Evolutionary conservation across 2,329 filamentous ascomycete genomes (phyloP), one percentile per base, ranked within the genome.

Genomic region (Verticillium nonalfalfae): DNA sequence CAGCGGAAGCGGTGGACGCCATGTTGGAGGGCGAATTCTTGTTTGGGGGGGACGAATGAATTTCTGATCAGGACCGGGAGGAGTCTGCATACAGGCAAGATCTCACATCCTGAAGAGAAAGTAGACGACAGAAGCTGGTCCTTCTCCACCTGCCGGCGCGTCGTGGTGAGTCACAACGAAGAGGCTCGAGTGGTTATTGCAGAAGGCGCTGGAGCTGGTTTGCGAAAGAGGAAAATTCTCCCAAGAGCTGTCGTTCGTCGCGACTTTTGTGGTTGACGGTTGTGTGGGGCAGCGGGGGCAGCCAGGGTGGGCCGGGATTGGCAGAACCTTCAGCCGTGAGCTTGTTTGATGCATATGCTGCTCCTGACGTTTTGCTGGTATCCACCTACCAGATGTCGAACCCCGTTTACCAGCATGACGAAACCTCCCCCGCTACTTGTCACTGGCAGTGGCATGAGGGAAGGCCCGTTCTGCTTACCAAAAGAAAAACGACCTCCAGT

Each of bases 31-130:
- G 18, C 31, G 26, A 21, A 15, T 58, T 58, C 26, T 31, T 31
- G 21, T 21, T 31, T 4, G 26, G 4, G 26, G 26, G 60, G 57
- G 35, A 61, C 33, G 38, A 33, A 4, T 38, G 31, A 26, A 54
- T 10, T n/a, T 6, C 39, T n/a, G 10, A 11, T 38, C 13, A 39
- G 57, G 60, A 54, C 59, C 63, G 59, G 39, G 54, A 60, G 63
- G 26, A 61, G 56, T 62, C 60, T 64, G 60, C 62, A 55, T 14
- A 36, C 59, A 36, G 26, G 59, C 52, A 60, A 64, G 56, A 59
- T 52, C 61, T 66, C 64, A 66, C 64, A 66, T 66, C 61, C 64
- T 66, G 63, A 61, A 60, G 21, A 54, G 45, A 26, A 21, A 55
- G 18, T 13, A 60, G 15, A 36, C 40, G 36, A 15, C 45, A 34